These are phyloP conservation scores for Arachis hypogaea DNA, from an alignment of 306 rosid genomes.

Conservation along the genomic window DNA sequence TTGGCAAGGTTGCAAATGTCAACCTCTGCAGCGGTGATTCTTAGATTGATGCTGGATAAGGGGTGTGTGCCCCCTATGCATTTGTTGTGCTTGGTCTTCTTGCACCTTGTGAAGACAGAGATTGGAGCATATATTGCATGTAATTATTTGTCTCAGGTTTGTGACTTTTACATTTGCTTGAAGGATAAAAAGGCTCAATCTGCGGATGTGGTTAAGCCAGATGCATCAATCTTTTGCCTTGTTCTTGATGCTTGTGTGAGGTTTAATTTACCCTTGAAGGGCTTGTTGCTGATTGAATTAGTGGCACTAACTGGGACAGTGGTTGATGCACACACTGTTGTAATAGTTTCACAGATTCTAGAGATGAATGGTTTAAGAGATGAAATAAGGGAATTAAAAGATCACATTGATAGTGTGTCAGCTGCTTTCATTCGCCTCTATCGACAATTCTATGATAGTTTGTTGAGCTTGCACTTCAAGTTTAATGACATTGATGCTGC, in stretches of 20 bases:
- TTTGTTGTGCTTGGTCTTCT: constrained; percentile 56
- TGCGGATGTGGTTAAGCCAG: constrained; percentile 51
- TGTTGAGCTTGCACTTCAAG: constrained; percentile 38
- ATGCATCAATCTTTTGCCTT: constrained; percentile 71
- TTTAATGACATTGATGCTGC: constrained; percentile 39
- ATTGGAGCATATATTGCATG: constrained; percentile 67
- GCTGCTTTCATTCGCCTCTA: constrained; percentile 57
- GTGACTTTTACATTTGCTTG: constrained; percentile 50
- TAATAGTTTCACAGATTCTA: constrained; percentile 61
- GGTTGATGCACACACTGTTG: constrained; percentile 77
- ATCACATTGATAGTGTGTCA: constrained; percentile 54
- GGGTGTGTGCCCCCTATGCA: constrained; percentile 57
- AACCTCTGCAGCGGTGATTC: constrained; percentile 51
- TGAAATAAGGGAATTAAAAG: constrained; percentile 66
- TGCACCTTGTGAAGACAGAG: constrained; percentile 74
- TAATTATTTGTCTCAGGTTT: constrained; percentile 65
- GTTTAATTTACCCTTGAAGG: constrained; percentile 69
- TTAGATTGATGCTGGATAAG: constrained; percentile 62
- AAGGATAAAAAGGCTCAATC: constrained; percentile 41
- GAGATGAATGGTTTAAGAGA: constrained; percentile 82
- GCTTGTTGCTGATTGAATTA: constrained; percentile 58
- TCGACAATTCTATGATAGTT: constrained; percentile 72
- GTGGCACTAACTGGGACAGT: constrained; percentile 58
- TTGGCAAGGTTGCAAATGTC: constrained; percentile 74
- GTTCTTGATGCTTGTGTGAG: constrained; percentile 83